Evolutionary conservation across 768 basidiomycete genomes (phyloP), one percentile per base, ranked within the genome.

Genomic region (Agrocybe praecox): DNA sequence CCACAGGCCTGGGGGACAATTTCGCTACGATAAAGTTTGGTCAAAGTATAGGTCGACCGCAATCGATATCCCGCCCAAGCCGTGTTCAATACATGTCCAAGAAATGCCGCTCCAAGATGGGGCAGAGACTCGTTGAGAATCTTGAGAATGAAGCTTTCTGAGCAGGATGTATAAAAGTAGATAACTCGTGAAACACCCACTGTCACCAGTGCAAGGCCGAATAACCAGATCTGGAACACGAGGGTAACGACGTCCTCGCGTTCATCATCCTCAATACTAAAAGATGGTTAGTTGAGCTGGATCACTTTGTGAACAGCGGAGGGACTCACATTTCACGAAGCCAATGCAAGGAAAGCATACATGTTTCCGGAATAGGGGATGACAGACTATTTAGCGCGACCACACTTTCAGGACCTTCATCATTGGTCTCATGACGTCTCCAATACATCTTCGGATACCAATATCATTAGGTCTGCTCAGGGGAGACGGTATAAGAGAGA

Each of bases 61-160:
- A 85, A 61, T 15, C 80, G 72, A 56, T 73, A 83, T 12, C 69
- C 72, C 5, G 80, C 70, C 83, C 83, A 85, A 7, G 60, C 75
- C 5, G 79, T 77, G 6, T 74, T 76, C 10, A 85, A 65, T 18
- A 75, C 61, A 56, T 83, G 82, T 4, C 78, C 80, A 19, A 70
- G 71, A 10, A 85, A 56, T 2, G 76, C 74, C 26, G 81, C 79
- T 2, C 73, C 76, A 42, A 84, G 69, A 60, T 83, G 81, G 6
- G 83, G 83, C 34, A 81, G 72, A 0, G 81, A 82, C 62, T 84
- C 81, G 52, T 74, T 76, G 47, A 82, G 55, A 43, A 85, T 70
- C 83, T 84, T 29, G 26, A 5, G 52, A 14, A 26, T 21, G 26
- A 53, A 14, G 40, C 10, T 29, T 50, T 40, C 19, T 43, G 17